These are phyloP conservation scores for Rhizopogon rudus DNA, from an alignment of 768 basidiomycete genomes.

Conservation along the genomic window DNA sequence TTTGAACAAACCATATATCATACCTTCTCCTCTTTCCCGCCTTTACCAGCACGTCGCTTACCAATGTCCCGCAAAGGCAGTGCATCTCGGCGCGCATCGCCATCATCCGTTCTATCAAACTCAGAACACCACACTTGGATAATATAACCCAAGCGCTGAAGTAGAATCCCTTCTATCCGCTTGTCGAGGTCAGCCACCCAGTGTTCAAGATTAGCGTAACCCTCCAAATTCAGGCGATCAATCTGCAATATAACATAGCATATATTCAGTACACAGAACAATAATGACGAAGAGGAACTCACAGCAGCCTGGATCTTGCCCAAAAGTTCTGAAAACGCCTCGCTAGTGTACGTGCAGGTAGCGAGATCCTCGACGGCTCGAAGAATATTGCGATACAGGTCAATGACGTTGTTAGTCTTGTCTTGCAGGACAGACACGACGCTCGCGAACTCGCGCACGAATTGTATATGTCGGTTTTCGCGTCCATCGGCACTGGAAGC, in stretches of 20 bases:
- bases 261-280: neutral
- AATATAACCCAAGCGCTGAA: slow-evolving; percentile 69
- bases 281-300: slow-evolving; percentile 19
- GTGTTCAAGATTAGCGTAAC: slow-evolving; percentile 88
- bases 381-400: slow-evolving; percentile 81
- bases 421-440: slow-evolving; percentile 93
- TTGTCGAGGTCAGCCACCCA: slow-evolving; percentile 86
- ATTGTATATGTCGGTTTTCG: slow-evolving; percentile 89
- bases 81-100: slow-evolving; percentile 51
- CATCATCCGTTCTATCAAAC: slow-evolving; percentile 75
- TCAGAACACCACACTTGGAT: slow-evolving; percentile 86
- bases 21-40: slow-evolving; percentile 77
- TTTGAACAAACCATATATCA: neutral
- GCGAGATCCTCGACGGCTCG: slow-evolving; percentile 83
- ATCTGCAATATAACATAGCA: slow-evolving; percentile 45
- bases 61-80: slow-evolving; percentile 46
- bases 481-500: slow-evolving; percentile 66
- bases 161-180: slow-evolving; percentile 76
- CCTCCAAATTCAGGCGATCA: slow-evolving; percentile 92
- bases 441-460: slow-evolving; percentile 93
- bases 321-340: slow-evolving; percentile 78
- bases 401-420: slow-evolving; percentile 92
- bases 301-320: slow-evolving; percentile 82
- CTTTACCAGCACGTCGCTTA: slow-evolving; percentile 68
- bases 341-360: slow-evolving; percentile 79